Base-by-base conservation (phyloP, 441 rosid genomes). In the Mallotus japonicus region DNA sequence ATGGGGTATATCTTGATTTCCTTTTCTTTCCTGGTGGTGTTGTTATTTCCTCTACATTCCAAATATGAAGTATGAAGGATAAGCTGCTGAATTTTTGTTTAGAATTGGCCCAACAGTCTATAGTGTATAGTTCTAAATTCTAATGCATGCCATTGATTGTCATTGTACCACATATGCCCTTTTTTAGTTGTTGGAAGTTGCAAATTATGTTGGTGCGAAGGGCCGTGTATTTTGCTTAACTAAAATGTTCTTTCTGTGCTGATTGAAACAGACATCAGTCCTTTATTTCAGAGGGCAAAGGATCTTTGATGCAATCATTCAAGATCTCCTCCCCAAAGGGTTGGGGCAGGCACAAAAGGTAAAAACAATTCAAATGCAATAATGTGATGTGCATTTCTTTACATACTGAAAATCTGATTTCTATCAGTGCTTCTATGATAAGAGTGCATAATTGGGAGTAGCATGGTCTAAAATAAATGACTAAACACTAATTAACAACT, bases 251-350 rank as follows among this genome's bases (percentile, higher is more conserved):
- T 34, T 34, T 62, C 42, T 56, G 59, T 5, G 57, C 44, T 54
- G 12, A 68, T 75, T 81, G 64, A 70, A 73, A 83, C 97, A 95
- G 99, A 87, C 89, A 59, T 89, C 97, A 62, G 60, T 86, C 69
- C 90, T 94, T 75, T 88, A 92, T 82, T 94, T 94, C 85, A 90
- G 90, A 86, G 99, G 99, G 64, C 91, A 95, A 73, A 88, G 76
- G 78, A 91, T 87, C 75, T 90, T 94, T 96, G 89, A 67, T 67
- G 72, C 82, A 40, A 73, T 73, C 34, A 65, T 79, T 54, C 42
- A 24, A 49, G 80, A 78, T 58, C 77, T 77, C 56, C 75, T 77
- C 19, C 73, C 75, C n/a, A 78, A 85, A 60, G 97, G 97, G 62
- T 84, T 92, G 95, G 83, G 77, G 76, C 20, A 70, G 17, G 95